Conservation (phyloP, 2,329 filamentous ascomycete genomes). For the Neoarthrinium moseri region DNA sequence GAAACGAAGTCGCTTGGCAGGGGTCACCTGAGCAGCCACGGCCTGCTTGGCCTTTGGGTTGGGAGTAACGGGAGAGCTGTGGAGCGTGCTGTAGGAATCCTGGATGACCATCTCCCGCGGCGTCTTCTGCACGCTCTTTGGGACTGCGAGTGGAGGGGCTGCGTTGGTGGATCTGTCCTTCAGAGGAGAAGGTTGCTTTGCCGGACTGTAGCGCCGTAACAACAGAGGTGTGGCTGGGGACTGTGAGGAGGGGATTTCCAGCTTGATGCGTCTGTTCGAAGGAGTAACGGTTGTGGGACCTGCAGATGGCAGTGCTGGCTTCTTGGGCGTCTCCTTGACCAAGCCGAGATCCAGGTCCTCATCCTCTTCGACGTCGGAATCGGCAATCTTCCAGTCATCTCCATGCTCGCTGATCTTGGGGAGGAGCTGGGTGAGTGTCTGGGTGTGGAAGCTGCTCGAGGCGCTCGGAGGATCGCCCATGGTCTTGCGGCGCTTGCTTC, state of each 20-base stretch:
- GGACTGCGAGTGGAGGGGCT: conserved; percentile 16
- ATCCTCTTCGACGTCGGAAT: conserved; percentile 23
- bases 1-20: conserved; percentile 24
- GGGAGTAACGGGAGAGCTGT: conserved; percentile 22
- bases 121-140: conserved; percentile 20
- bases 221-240: conserved; percentile 25
- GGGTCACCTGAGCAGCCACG: conserved; percentile 18
- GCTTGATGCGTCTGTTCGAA: conserved; percentile 19
- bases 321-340: conserved; percentile 25
- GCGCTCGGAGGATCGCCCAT: conserved; percentile 23
- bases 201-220: conserved; percentile 18
- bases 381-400: conserved; percentile 21
- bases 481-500: conserved; percentile 29
- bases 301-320: not conserved
- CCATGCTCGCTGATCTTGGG: conserved; percentile 15
- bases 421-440: conserved; percentile 27
- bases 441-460: conserved; percentile 30
- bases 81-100: conserved; percentile 26
- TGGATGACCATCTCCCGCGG: conserved; percentile 23
- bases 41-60: conserved; percentile 18
- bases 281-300: conserved; percentile 23
- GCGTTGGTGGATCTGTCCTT: conserved; percentile 22
- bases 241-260: conserved; percentile 27
- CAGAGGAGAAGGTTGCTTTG: conserved; percentile 22
- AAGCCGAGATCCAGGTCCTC: conserved; percentile 12